These are phyloP conservation scores for Cladosporium austrohemisphaericum DNA, from an alignment of 2,329 filamentous ascomycete species.

Conservation along the genomic window DNA sequence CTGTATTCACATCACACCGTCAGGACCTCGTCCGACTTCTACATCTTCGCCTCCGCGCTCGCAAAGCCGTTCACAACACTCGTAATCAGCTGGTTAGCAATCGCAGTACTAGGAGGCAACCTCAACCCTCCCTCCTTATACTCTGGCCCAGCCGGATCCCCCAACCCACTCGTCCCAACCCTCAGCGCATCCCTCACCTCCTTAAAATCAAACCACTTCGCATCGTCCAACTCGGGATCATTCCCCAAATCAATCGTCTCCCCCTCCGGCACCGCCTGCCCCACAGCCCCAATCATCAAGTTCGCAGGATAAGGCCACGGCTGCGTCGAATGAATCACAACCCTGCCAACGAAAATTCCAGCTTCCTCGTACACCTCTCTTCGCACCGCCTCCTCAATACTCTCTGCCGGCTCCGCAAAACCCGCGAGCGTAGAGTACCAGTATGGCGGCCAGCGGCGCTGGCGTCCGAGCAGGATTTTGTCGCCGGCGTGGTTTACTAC, in stretches of 20 bases:
- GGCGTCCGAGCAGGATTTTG: conserved; percentile 76
- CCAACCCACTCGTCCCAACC: conserved; percentile 64
- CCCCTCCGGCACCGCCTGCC: conserved; percentile 71
- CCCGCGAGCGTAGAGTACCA: conserved; percentile 82
- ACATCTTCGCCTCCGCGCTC: conserved; percentile 47
- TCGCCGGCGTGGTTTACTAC: conserved; percentile 77
- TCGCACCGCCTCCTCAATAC: conserved; percentile 49
- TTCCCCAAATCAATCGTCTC: conserved; percentile 80
- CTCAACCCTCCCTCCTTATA: conserved; percentile 75
- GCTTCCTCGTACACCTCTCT: conserved; percentile 51
- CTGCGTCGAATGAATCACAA: conserved; percentile 51
- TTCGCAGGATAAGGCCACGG: conserved; percentile 54
- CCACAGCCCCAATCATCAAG: conserved; percentile 65
- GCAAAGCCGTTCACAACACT: conserved; percentile 76
- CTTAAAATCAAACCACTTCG: conserved; percentile 80
- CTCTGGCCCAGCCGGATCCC: conserved; percentile 58
- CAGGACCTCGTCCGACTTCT: neutral
- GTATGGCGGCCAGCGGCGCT: conserved; percentile 74
- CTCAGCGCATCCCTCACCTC: conserved; percentile 73
- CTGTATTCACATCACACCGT: conserved; percentile 13
- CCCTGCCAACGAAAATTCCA: conserved; percentile 46
- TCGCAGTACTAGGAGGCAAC: conserved; percentile 80
- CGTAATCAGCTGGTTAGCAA: conserved; percentile 82
- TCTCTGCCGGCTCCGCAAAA: conserved; percentile 50
- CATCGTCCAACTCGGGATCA: conserved; percentile 86